A percentile compares a stretch with the other conserved stretches of the same genome.
phyloP scores from a whole-genome alignment of 2,329 filamentous ascomycete species.

The Phialophora chinensis region DNA sequence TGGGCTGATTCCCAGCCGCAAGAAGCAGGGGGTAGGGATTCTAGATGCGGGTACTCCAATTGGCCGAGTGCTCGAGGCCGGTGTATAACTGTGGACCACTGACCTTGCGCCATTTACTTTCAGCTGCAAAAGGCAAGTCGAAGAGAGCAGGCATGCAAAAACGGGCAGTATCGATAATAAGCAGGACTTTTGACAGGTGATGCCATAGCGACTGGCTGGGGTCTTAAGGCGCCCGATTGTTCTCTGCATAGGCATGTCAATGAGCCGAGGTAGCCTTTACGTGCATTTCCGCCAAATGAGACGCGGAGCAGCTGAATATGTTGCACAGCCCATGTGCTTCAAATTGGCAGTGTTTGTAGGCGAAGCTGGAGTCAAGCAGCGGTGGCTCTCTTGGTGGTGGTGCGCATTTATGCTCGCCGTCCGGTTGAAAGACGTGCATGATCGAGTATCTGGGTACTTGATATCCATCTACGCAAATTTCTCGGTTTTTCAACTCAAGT shows the following conservation, averaged over 20 bases:
- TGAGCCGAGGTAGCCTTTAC: neutral
- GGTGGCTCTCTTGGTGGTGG: neutral
- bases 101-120: neutral
- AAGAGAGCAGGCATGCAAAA: constrained; percentile 4
- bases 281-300: neutral
- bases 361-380: neutral
- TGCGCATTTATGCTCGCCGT: neutral
- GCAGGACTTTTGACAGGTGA: constrained; percentile 6
- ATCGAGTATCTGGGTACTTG: neutral
- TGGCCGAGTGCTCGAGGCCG: neutral
- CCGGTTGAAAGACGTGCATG: neutral
- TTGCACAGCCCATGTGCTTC: neutral
- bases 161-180: neutral
- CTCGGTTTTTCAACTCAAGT: neutral
- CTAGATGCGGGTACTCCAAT: neutral
- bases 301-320: neutral
- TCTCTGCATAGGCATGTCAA: neutral
- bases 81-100: constrained; percentile 21
- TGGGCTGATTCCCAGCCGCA: constrained; percentile 2
- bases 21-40: neutral
- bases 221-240: constrained; percentile 9
- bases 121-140: constrained; percentile 2
- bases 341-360: neutral
- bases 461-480: neutral
- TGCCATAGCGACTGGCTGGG: neutral